Conservation (phyloP, 257 asterid genomes). For the Salvia rosmarinus region DNA sequence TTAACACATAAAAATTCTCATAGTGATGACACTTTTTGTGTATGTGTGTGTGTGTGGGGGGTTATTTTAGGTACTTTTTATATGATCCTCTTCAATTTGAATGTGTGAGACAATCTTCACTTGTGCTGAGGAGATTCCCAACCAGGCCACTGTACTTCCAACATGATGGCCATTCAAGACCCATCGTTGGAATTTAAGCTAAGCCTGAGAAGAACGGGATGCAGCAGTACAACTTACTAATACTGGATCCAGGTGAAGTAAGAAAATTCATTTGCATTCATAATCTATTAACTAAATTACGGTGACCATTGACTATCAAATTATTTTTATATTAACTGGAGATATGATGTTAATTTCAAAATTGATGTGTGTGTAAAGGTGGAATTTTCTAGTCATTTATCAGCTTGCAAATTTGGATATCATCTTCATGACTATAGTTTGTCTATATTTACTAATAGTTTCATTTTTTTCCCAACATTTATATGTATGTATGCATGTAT, state of each 20-base stretch:
- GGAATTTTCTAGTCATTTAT: background rate
- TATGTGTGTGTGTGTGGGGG: no score
- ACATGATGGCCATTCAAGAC: conserved; percentile 94
- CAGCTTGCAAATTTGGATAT: background rate
- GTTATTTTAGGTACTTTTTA: background rate
- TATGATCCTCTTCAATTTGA: background rate
- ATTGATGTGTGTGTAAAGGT: background rate
- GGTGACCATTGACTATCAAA: background rate
- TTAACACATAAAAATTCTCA: no score
- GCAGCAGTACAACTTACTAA: conserved; percentile 63
- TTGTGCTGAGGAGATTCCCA: no score
- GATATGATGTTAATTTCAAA: conserved; percentile 19
- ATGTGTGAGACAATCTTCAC: conserved; percentile 10
- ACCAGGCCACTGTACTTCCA: conserved; percentile 92
- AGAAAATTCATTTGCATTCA: conserved; percentile 39
- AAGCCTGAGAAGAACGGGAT: conserved; percentile 56
- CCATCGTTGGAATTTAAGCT: conserved; percentile 86
- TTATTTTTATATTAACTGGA: conserved; percentile 11
- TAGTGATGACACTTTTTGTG: no score
- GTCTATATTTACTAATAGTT: background rate
- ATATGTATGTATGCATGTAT: no score
- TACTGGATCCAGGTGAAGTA: conserved; percentile 86
- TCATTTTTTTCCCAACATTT: background rate
- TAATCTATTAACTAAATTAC: background rate
- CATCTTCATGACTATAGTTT: conserved; percentile 9